Evolutionary conservation across 2,329 filamentous ascomycete species (phyloP).

Genomic region (Colletotrichum scovillei): DNA sequence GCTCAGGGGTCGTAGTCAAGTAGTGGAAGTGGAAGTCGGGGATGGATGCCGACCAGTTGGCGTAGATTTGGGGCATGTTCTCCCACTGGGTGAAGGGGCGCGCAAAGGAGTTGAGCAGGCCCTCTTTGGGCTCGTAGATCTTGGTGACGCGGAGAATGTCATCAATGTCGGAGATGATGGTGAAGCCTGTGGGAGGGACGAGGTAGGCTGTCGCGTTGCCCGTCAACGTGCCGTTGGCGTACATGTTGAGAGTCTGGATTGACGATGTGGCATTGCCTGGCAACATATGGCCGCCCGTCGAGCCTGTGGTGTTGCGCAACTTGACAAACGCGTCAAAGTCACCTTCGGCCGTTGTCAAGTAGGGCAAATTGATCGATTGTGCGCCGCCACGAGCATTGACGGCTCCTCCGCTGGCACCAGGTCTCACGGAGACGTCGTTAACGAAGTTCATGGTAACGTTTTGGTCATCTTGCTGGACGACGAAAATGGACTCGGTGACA

Average conservation of each 20-base stretch:
- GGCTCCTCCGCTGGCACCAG: conserved; percentile 66
- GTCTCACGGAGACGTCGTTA: conserved; percentile 56
- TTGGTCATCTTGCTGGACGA: conserved; percentile 76
- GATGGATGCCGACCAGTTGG: conserved; percentile 77
- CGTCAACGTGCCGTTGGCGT: conserved; percentile 70
- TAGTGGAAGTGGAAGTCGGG: conserved; percentile 83
- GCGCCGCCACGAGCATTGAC: conserved; percentile 65
- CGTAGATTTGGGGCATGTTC: conserved; percentile 84
- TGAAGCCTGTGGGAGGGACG: conserved; percentile 76
- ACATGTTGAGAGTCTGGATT: conserved; percentile 77
- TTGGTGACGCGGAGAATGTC: conserved; percentile 85
- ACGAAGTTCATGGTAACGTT: conserved; percentile 72
- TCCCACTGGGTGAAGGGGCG: conserved; percentile 77
- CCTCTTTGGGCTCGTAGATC: conserved; percentile 81
- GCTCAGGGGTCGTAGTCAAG: conserved; percentile 83
- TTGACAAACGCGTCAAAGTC: conserved; percentile 80
- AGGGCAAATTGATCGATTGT: conserved; percentile 73
- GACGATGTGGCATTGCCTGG: conserved; percentile 72
- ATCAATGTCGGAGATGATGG: conserved; percentile 82
- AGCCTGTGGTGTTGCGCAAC: conserved; percentile 67
- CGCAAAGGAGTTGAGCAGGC: conserved; percentile 81
- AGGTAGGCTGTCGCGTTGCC: conserved; percentile 84
- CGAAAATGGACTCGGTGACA: conserved; percentile 77
- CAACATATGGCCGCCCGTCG: conserved; percentile 59
- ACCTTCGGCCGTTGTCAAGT: conserved; percentile 73